Percentiles rank a stretch among this genome's conserved stretches.
Conservation (phyloP, 441 rosid species). For the Heliophila coronopifolia region DNA sequence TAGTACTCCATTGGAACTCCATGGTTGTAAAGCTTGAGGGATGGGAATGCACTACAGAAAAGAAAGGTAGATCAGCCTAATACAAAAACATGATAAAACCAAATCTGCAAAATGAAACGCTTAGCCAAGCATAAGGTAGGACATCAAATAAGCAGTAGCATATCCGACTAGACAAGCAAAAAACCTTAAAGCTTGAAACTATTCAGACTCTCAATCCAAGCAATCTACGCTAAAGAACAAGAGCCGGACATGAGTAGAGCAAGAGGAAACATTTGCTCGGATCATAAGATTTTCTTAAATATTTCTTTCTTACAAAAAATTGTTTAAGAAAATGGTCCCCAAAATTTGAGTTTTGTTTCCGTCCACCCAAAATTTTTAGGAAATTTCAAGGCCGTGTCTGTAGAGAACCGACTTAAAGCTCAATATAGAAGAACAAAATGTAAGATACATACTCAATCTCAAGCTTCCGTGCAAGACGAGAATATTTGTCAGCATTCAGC, state of each 20-base stretch:
- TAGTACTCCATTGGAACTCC: constrained; percentile 72
- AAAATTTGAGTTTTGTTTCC: no score
- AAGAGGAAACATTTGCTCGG: no score
- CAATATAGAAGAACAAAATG: not conserved
- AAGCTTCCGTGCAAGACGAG: constrained; percentile 54
- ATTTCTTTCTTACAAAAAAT: no score
- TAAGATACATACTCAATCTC: constrained; percentile 52
- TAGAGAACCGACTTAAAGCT: not conserved
- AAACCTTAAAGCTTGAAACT: not conserved
- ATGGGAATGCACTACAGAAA: constrained; percentile 61
- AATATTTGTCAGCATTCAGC: constrained; percentile 68
- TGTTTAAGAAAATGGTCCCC: no score
- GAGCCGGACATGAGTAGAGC: no score
- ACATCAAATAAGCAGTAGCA: not conserved
- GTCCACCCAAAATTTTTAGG: no score
- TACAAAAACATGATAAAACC: not conserved
- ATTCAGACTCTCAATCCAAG: not conserved
- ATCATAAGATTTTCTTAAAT: no score
- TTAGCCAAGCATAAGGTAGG: not conserved
- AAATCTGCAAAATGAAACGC: not conserved
- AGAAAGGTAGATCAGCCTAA: not conserved
- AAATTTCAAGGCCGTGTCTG: no score
- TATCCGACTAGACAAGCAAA: not conserved
- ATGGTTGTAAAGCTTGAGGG: constrained; percentile 68
- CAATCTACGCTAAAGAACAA: no score